These are phyloP conservation scores for Candida vartiovaarae DNA, from an alignment of 805 yeast genomes.

Conservation along the genomic window DNA sequence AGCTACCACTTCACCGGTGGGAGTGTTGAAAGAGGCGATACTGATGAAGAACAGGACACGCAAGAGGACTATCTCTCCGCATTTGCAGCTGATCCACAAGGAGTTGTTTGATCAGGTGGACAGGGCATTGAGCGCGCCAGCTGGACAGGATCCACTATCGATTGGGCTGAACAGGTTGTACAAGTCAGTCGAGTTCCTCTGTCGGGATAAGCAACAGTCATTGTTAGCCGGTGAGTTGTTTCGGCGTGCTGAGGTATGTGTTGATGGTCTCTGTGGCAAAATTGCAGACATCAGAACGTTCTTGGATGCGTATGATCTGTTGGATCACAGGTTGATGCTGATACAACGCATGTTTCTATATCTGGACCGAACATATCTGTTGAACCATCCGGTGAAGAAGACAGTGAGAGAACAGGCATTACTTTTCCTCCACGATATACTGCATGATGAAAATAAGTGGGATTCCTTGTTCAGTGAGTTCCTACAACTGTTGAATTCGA, in stretches of 20 bases:
- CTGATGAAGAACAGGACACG: too few relatives aligned
- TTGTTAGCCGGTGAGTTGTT: conserved; percentile 10
- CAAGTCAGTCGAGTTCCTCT: conserved; percentile 21
- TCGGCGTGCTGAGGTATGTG: conserved; percentile 1
- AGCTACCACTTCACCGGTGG: too few relatives aligned
- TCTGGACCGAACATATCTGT: conserved; percentile 21
- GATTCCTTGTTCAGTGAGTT: conserved; percentile 3
- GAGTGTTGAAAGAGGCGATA: too few relatives aligned
- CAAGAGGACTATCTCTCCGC: conserved; percentile 2
- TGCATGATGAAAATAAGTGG: conserved; percentile 6
- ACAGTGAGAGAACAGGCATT: conserved; percentile 10
- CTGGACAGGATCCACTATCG: not conserved
- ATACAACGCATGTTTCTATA: conserved; percentile 15
- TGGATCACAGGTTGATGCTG: conserved; percentile 3
- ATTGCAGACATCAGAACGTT: conserved; percentile 4
- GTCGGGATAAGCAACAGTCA: conserved; percentile 18
- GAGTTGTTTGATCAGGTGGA: conserved; percentile 5
- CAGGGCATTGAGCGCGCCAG: not conserved
- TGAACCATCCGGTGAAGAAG: conserved; percentile 20
- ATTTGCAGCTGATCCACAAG: conserved; percentile 1
- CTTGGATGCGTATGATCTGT: conserved; percentile 3
- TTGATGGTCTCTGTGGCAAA: not conserved
- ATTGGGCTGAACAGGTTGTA: conserved; percentile 13
- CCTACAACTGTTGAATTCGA: conserved; percentile 1
- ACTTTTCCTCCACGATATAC: conserved; percentile 5